Conservation (phyloP, 345 rosid species). For the Syzygium aromaticum region DNA sequence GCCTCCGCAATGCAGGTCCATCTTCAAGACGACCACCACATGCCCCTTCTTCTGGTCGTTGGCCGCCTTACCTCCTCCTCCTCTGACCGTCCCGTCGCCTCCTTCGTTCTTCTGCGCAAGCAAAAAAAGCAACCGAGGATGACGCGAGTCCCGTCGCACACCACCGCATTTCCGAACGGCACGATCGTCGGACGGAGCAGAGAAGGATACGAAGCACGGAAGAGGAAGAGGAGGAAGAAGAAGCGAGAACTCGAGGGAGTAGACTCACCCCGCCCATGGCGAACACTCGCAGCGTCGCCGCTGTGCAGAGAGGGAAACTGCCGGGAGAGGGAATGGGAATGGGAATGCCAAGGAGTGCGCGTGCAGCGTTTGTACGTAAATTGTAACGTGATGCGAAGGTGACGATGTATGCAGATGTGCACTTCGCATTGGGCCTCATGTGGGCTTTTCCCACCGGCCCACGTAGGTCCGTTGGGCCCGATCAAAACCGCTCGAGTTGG, state of each 20-base stretch:
- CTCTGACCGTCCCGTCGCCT: neutral
- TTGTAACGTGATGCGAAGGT: neutral
- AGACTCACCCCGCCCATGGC: slow-evolving; percentile 11
- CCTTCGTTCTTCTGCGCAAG: neutral
- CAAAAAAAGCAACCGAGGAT: neutral
- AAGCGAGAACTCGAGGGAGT: neutral
- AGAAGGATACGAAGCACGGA: neutral
- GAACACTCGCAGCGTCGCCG: neutral
- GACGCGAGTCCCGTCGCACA: neutral
- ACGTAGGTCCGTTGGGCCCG: neutral
- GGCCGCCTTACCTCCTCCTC: neutral
- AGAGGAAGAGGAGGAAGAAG: neutral
- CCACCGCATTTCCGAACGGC: neutral
- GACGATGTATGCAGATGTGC: no score
- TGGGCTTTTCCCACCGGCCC: neutral
- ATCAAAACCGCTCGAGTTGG: neutral
- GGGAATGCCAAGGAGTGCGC: neutral
- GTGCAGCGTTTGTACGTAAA: neutral
- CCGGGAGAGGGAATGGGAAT: neutral
- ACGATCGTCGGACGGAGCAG: neutral
- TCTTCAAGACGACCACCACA: slow-evolving; percentile 11
- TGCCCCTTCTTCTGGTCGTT: neutral
- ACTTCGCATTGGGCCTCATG: neutral
- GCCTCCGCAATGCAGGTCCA: slow-evolving; percentile 38
- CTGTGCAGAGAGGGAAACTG: neutral